Evolutionary conservation across 2,329 filamentous ascomycete genomes (phyloP), one percentile per base, ranked within the genome.

Genomic region (Fusarium tuaranense): DNA sequence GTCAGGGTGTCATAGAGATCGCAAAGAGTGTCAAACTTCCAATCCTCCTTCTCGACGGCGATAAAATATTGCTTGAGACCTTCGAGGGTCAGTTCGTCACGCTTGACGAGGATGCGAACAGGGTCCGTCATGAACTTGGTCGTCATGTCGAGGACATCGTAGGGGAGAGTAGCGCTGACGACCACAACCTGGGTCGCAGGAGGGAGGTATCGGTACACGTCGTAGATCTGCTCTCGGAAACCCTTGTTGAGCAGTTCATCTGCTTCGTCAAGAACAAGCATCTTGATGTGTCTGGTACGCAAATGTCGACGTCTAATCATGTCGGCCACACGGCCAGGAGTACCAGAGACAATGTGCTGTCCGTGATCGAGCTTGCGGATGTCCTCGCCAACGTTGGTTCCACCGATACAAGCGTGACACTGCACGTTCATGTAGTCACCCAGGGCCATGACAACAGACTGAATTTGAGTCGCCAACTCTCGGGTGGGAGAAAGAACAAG

Each of bases 361-460:
- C 97, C 97, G 80, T 98, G 97, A 83, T 98, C 95, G 72, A 99
- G 94, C 86, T 97, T 97, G 83, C 94, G 93, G 78, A 99, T 99
- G 82, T 99, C 97, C 83, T 98, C 97, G 78, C 97, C 95, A 41
- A 99, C 95, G 81, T 98, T 98, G 77, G 97, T 99, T 70, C 97
- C 97, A 77, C 97, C 97, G 80, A 99, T 98, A 85, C 97, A 99
- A 69, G 97, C 96, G 81, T 99, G 97, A 86, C 97, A 99, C 85
- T 99, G 95, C 5, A 99, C 95, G 82, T 98, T 98, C 97, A 99
- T 98, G 88, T 98, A 99, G 85, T 99, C 97, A 76, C 97, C 97
- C n/a, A 99, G 91, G n/a, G 97, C 97, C 92, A 98, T 97, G 78
- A 99, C 94, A 69, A 99, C 97, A 39, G 95, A 98, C 86, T 99